phyloP scores from a whole-genome alignment of 345 rosid genomes.

The Camelina laxa region DNA sequence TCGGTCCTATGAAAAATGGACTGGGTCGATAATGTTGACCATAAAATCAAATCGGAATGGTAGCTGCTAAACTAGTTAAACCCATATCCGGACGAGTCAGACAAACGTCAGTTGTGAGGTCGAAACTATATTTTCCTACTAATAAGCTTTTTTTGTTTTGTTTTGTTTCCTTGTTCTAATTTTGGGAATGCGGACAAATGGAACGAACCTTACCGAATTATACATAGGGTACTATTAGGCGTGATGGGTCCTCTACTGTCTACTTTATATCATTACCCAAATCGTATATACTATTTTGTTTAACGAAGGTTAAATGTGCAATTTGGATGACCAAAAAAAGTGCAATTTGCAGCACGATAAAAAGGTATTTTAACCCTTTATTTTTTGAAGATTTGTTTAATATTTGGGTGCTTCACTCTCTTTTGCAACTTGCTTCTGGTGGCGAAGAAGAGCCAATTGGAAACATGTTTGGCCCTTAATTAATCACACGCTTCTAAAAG shows the following conservation, averaged over 20 bases:
- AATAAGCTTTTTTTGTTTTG: too few relatives aligned
- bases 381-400: neutral
- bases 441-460: slow-evolving; percentile 38
- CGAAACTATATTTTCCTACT: neutral
- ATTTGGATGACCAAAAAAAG: slow-evolving; percentile 25
- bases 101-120: neutral
- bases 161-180: neutral
- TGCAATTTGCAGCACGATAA: slow-evolving; percentile 35
- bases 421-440: slow-evolving; percentile 45
- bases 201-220: slow-evolving; percentile 9
- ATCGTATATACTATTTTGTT: slow-evolving; percentile 11
- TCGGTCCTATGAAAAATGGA: neutral
- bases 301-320: slow-evolving; percentile 9
- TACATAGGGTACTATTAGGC: slow-evolving; percentile 18
- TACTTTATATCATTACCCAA: slow-evolving; percentile 16
- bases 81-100: neutral
- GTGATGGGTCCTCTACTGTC: slow-evolving; percentile 10
- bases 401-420: slow-evolving; percentile 33
- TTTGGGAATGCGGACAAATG: slow-evolving; percentile 16
- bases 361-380: neutral
- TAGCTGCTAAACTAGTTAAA: neutral
- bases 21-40: neutral
- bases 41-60: neutral
- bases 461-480: slow-evolving; percentile 27
- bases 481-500: slow-evolving; percentile 2